phyloP scores from a whole-genome alignment of 352 stramenopile genomes.

The Phytophthora cactorum region DNA sequence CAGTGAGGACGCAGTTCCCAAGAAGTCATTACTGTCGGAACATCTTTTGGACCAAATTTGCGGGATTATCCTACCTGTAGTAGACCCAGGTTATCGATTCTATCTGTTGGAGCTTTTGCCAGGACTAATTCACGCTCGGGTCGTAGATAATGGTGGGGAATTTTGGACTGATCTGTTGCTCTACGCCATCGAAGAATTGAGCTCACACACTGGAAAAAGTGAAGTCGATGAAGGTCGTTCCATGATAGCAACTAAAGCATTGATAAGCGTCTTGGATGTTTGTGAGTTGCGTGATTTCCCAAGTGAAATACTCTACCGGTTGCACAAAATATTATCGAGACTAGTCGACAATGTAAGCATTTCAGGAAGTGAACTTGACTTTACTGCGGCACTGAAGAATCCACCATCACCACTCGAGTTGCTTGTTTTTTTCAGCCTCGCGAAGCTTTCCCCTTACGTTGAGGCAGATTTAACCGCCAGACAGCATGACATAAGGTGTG shows the following conservation, averaged over 20 bases:
- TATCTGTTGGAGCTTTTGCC: slow-evolving; percentile 15
- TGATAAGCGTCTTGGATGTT: background rate
- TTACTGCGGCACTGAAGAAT: background rate
- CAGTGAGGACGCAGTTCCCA: background rate
- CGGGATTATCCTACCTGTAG: background rate
- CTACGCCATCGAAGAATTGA: slow-evolving; percentile 6
- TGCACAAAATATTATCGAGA: background rate
- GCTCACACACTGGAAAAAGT: background rate
- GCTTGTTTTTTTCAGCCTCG: slow-evolving; percentile 12
- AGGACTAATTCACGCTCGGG: background rate
- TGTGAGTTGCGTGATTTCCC: slow-evolving; percentile 1
- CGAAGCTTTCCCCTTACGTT: slow-evolving; percentile 1
- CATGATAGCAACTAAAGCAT: background rate
- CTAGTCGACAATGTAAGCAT: background rate
- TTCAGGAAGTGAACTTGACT: background rate
- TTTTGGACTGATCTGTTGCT: background rate
- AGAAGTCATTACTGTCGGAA: background rate
- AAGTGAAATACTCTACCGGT: background rate
- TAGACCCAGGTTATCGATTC: background rate
- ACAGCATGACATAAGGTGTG: background rate
- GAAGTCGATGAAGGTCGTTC: background rate
- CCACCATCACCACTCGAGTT: background rate
- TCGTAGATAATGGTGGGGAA: background rate
- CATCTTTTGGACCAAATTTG: background rate
- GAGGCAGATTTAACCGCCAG: background rate